Percentiles rank a stretch among this genome's conserved stretches.
phyloP scores from a whole-genome alignment of 192 early-diverging fungal genomes.

The Fimicolochytrium jonesii region DNA sequence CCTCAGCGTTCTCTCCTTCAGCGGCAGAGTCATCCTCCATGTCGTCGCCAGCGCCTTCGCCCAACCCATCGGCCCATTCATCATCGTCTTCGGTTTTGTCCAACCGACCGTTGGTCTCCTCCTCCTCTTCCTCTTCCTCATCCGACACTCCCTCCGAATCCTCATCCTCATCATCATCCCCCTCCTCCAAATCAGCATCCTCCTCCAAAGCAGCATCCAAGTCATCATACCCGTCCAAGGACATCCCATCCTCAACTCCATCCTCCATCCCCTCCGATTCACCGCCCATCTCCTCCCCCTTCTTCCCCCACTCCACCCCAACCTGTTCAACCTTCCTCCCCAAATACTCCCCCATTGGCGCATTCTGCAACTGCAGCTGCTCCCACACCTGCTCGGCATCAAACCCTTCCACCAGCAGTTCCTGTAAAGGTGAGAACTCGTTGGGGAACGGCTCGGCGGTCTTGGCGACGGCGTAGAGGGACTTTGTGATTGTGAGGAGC shows the following conservation, averaged over 20 bases:
- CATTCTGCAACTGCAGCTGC: slow-evolving; percentile 81
- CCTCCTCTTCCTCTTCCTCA: slow-evolving; percentile 55
- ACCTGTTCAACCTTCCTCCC: slow-evolving; percentile 18
- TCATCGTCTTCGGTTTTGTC: slow-evolving; percentile 55
- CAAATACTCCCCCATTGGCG: slow-evolving; percentile 67
- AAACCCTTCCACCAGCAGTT: slow-evolving; percentile 66
- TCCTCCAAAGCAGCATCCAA: slow-evolving; percentile 44
- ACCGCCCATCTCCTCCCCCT: slow-evolving; percentile 31
- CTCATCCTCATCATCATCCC: slow-evolving; percentile 37
- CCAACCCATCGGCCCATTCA: slow-evolving; percentile 2
- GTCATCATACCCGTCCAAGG: slow-evolving; percentile 32
- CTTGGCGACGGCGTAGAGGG: slow-evolving; percentile 31
- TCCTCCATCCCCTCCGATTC: slow-evolving; percentile 13
- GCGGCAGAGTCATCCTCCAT: slow-evolving; percentile 4
- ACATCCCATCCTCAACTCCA: slow-evolving; percentile 28
- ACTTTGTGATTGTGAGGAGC: slow-evolving; percentile 1
- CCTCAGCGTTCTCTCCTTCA: slow-evolving; percentile 10
- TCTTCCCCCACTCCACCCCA: slow-evolving; percentile 27
- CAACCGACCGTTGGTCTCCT: slow-evolving; percentile 55
- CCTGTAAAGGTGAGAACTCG: slow-evolving; percentile 50
- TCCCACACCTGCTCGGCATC: slow-evolving; percentile 91
- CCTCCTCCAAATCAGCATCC: slow-evolving; percentile 37
- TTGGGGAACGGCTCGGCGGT: slow-evolving; percentile 35
- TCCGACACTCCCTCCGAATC: slow-evolving; percentile 18
- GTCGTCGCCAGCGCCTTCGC: slow-evolving; percentile 4